phyloP scores from a whole-genome alignment of 805 yeast species.

The Danielia oregonensis region DNA sequence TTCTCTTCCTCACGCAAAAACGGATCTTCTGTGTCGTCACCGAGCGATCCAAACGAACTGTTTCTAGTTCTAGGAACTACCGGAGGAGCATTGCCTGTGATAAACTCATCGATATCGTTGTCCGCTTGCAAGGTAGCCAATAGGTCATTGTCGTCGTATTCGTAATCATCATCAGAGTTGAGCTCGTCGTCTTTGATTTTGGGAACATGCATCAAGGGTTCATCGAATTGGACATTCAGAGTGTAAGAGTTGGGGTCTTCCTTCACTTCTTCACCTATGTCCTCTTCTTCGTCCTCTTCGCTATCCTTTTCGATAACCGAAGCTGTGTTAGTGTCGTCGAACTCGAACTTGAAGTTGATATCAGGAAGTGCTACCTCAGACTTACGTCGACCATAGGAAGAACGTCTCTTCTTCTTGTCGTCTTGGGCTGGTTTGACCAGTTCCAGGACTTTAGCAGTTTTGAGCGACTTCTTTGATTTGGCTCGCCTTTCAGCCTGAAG shows the following conservation, averaged over 20 bases:
- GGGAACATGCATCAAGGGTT: conserved; percentile 45
- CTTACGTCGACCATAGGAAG: conserved; percentile 23
- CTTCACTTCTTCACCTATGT: conserved; percentile 53
- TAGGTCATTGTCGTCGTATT: conserved; percentile 47
- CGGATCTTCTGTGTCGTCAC: conserved; percentile 32
- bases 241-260: conserved; percentile 4
- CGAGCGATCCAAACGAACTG: conserved; percentile 29
- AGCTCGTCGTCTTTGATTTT: conserved; percentile 46
- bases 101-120: conserved; percentile 40
- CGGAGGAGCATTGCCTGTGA: conserved; percentile 3
- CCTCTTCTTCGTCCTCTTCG: conserved; percentile 44
- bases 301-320: conserved; percentile 14
- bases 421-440: conserved; percentile 16
- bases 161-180: conserved; percentile 64
- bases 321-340: conserved; percentile 26
- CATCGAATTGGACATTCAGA: conserved; percentile 29
- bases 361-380: conserved; percentile 41
- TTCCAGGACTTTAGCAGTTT: conserved; percentile 23
- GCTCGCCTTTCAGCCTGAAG: conserved; percentile 67
- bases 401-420: conserved; percentile 7
- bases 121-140: conserved; percentile 46
- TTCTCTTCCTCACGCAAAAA: conserved; percentile 43
- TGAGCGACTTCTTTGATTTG: neutral
- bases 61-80: conserved; percentile 14
- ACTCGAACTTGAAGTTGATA: conserved; percentile 39